These are phyloP conservation scores for Agrocybe praecox DNA, from an alignment of 768 basidiomycete species.

Conservation along the genomic window DNA sequence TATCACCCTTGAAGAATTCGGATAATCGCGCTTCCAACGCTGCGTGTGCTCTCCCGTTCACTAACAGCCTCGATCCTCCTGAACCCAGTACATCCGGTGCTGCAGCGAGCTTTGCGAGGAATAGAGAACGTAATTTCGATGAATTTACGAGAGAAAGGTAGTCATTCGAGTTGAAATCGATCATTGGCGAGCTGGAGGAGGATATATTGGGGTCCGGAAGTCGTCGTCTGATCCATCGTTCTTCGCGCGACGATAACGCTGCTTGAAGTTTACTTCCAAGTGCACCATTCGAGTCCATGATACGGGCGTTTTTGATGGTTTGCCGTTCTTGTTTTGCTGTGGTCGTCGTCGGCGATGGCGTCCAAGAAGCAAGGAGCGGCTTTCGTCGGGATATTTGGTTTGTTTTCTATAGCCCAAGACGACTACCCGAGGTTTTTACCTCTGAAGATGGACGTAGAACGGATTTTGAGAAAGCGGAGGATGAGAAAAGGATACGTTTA, in stretches of 20 bases:
- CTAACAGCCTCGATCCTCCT: slow-evolving; percentile 84
- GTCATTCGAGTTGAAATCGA: slow-evolving; percentile 90
- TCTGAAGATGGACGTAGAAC: slow-evolving; percentile 11
- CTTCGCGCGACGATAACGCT: slow-evolving; percentile 65
- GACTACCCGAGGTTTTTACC: neutral
- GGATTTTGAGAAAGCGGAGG: slow-evolving; percentile 13
- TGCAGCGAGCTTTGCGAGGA: slow-evolving; percentile 53
- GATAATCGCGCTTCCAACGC: slow-evolving; percentile 72
- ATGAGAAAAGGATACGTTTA: neutral
- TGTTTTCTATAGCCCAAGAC: neutral
- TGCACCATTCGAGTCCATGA: slow-evolving; percentile 16
- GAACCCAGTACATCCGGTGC: slow-evolving; percentile 77
- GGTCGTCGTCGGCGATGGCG: no score
- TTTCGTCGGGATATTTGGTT: neutral
- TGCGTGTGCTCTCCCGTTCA: slow-evolving; percentile 71
- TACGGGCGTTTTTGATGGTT: neutral
- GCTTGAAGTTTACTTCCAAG: slow-evolving; percentile 38
- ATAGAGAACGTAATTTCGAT: slow-evolving; percentile 51
- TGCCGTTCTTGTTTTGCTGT: neutral
- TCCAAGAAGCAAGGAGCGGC: neutral
- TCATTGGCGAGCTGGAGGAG: slow-evolving; percentile 31
- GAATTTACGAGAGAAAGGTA: slow-evolving; percentile 84
- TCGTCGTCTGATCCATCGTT: slow-evolving; percentile 67
- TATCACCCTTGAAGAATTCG: slow-evolving; percentile 58
- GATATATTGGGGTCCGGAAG: slow-evolving; percentile 58